These are phyloP conservation scores for Bimuria novae-zelandiae DNA, from an alignment of 2,329 filamentous ascomycete species.

Conservation along the genomic window DNA sequence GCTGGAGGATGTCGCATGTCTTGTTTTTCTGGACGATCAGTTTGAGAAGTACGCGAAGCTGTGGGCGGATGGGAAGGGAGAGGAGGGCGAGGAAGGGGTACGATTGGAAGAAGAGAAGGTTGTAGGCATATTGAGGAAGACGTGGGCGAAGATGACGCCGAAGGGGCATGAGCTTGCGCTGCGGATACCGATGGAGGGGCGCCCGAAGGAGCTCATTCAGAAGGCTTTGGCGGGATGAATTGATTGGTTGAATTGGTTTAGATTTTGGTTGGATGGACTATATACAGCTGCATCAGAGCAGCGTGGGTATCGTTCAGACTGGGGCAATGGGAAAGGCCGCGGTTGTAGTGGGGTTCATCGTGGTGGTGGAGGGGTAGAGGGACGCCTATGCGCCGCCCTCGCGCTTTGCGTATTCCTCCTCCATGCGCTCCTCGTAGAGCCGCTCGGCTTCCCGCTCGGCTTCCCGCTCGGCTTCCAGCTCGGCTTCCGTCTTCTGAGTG, in stretches of 20 bases:
- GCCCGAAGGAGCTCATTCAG: constrained; percentile 33
- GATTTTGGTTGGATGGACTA: constrained; percentile 5
- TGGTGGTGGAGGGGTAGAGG: neutral
- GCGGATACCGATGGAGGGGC: constrained; percentile 39
- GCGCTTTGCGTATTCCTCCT: constrained; percentile 48
- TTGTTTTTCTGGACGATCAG: constrained; percentile 87
- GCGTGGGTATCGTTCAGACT: constrained; percentile 2
- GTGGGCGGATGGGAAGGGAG: neutral
- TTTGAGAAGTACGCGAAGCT: constrained; percentile 69
- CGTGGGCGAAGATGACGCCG: constrained; percentile 49
- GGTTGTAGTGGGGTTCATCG: neutral
- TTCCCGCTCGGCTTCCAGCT: constrained; percentile 40
- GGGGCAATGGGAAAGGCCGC: neutral
- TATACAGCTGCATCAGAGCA: neutral
- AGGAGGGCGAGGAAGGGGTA: constrained; percentile 55
- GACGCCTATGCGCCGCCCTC: constrained; percentile 42
- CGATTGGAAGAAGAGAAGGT: constrained; percentile 77
- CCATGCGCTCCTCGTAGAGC: constrained; percentile 45
- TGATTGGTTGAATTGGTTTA: neutral
- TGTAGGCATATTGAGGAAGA: constrained; percentile 53
- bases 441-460: constrained; percentile 40
- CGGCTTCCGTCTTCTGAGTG: constrained; percentile 34
- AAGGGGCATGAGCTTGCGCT: constrained; percentile 41
- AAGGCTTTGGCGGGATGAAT: constrained; percentile 39
- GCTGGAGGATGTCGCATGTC: constrained; percentile 82